Base-by-base conservation (phyloP, 768 basidiomycete species). In the Suillus ampliporus region DNA sequence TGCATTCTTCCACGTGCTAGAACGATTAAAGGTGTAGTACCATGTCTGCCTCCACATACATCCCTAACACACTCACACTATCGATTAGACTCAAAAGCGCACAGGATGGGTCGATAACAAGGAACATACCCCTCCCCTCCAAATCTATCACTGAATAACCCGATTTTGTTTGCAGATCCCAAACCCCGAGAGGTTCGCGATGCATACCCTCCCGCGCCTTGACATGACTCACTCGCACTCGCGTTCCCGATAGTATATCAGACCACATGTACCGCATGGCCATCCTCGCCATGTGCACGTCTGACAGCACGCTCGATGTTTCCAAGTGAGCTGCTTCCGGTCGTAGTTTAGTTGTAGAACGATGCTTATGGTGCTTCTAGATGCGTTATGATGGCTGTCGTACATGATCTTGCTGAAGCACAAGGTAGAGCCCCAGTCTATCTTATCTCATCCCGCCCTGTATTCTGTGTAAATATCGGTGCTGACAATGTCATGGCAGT, bases 201-300 rank as follows among this genome's bases (percentile, higher is more conserved):
- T 9, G 1, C 35, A 10, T 50, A 50, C 26, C 26, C 23, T 41
- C 6, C 13, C 19, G 21, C 15, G 4, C 2, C 28, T 15, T 21
- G 6, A 8, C 37, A 38, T n/a, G 7, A 21, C 53, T 28, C 40
- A 38, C 51, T 34, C 21, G n/a, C 31, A 64, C 51, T 65, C 28
- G 21, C 6, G 10, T n/a, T 44, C 35, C 14, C 28, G 28, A 21
- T 63, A 94, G 92, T 66, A 96, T 98, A 65, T 89, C 94, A 9
- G 97, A 99, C 75, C 96, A 98, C 70, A 98, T 97, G 97, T 93
- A 95, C 73, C 83, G 97, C 52, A 98, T 99, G 97, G 90, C 94
- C 2, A 74, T 98, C n/a, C 83, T 99, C 47, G 89, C 95, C 5
- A 89, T 99, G 87, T 91, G 94, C 64, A 84, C 87, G 6, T 89